phyloP scores from a whole-genome alignment of 2,329 filamentous ascomycete genomes.

The Alternaria sp. region DNA sequence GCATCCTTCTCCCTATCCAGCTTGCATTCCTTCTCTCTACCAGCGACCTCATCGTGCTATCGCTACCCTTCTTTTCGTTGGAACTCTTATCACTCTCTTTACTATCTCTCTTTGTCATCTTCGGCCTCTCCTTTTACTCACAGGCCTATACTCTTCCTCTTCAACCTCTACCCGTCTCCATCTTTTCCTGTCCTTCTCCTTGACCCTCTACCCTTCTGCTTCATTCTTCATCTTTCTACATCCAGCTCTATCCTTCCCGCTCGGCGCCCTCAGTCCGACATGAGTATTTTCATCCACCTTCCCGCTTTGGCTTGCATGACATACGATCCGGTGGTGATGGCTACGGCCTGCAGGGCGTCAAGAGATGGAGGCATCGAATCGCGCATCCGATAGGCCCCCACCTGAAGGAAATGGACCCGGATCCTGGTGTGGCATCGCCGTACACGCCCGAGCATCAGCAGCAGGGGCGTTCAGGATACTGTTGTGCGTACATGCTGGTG shows the following conservation, averaged over 20 bases:
- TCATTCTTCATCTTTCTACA: background rate
- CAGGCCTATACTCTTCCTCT: background rate
- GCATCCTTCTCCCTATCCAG: no score
- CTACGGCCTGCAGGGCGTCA: background rate
- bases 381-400: background rate
- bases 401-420: background rate
- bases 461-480: constrained; percentile 25
- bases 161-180: rapidly evolving
- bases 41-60: background rate
- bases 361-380: background rate
- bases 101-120: background rate
- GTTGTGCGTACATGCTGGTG: constrained; percentile 38
- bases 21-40: background rate
- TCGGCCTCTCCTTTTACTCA: background rate
- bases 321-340: background rate
- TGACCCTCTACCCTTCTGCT: background rate
- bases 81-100: background rate
- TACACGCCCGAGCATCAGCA: background rate
- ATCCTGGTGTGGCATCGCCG: background rate
- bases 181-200: background rate
- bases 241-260: background rate
- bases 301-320: background rate
- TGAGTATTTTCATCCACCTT: no score
- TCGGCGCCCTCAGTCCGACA: background rate
- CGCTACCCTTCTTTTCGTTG: background rate